Evolutionary conservation across 2,329 filamentous ascomycete genomes (phyloP), one percentile per base, ranked within the genome.

Genomic region (Zymoseptoria brevis): DNA sequence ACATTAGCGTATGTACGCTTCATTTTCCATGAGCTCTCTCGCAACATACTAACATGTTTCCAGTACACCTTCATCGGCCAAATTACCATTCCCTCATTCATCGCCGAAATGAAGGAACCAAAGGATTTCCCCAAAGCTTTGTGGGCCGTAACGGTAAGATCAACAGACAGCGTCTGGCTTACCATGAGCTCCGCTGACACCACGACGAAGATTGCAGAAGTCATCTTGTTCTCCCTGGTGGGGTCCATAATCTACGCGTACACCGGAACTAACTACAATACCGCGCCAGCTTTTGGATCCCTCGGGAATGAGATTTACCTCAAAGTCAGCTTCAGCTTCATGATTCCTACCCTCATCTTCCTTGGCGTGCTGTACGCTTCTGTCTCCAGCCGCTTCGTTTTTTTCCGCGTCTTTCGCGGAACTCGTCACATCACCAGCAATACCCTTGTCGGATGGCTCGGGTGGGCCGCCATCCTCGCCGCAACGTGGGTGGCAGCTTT

Each of bases 321-420:
- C 77, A 96, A 96, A 77, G 81, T 94, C 1, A 83, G 89, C 0
- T 96, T 96, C 75, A 91, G 88, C 11, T 96, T 96, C 78, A 96
- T 96, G 91, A 88, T 96, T 30, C 92, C 92, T 0, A 96, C 92
- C 0, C 81, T 96, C 64, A 90, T 96, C 70, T 96, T 96, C 78
- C 76, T 96, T 4, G 92, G 92, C 7, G 90, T 95, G 0, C 75
- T 96, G 19, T 96, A 96, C 72, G 91, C 92, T 13, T 94, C 89
- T 0, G 90, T 96, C 1, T 92, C 90, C 3, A 88, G 89, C 0
- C 87, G 92, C 29, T 96, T 96, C 76, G 79, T 96, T 69, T 96
- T 96, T 78, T 95, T 96, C 82, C 88, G 90, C 63, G 71, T 94
- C 19, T 96, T 96, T 74, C 84, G 87, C 59, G 85, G 86, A 67